Conservation (phyloP, 2,329 filamentous ascomycete species). For the Leptographium galeiforme region DNA sequence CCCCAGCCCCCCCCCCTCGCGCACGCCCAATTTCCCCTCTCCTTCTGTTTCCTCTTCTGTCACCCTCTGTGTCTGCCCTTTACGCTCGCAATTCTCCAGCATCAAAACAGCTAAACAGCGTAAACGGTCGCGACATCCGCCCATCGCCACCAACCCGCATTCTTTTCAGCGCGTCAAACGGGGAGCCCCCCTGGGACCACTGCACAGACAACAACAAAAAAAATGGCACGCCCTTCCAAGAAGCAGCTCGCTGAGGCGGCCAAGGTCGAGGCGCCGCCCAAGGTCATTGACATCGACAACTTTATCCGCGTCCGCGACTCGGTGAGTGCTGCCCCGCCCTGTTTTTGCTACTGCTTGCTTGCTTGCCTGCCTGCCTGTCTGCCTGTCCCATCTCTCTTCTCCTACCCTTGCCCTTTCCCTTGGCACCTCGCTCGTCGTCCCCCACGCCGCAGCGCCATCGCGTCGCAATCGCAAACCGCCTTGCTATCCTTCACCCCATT, state of each 20-base stretch:
- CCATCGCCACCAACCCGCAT: constrained; percentile 3
- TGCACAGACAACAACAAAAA: constrained; percentile 4
- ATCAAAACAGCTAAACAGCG: not conserved
- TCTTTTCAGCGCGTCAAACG: not conserved
- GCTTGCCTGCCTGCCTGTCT: not conserved
- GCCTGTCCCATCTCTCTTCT: not conserved
- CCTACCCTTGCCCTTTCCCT: not conserved
- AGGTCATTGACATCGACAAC: constrained; percentile 55
- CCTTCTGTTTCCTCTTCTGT: constrained; percentile 4
- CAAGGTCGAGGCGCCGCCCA: constrained; percentile 22
- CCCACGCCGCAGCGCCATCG: too few relatives aligned
- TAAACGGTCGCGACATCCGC: not conserved
- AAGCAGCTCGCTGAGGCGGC: constrained; percentile 14
- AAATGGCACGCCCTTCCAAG: constrained; percentile 15
- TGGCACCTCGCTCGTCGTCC: too few relatives aligned
- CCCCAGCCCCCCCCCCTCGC: constrained; percentile 10
- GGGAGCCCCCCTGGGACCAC: not conserved
- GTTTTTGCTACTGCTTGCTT: not conserved
- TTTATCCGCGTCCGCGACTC: constrained; percentile 71
- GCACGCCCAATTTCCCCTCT: constrained; percentile 2
- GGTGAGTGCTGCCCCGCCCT: constrained; percentile 37
- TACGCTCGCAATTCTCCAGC: constrained; percentile 1
- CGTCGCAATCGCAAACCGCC: too few relatives aligned
- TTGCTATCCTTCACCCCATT: too few relatives aligned
- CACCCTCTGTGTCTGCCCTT: constrained; percentile 1